phyloP scores from a whole-genome alignment of 345 rosid genomes.

The Hibiscus tridactylites region DNA sequence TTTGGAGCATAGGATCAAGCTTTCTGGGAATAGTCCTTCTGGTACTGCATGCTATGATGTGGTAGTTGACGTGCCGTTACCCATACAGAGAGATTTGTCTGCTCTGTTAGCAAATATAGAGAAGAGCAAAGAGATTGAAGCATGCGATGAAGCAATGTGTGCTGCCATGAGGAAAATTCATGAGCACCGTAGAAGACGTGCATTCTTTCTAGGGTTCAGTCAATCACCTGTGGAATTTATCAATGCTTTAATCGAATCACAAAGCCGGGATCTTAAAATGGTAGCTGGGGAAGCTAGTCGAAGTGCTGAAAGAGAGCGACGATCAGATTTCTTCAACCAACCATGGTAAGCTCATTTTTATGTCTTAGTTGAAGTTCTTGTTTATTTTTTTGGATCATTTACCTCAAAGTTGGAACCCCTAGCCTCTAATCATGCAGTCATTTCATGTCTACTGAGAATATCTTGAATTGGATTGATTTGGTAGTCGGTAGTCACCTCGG shows the following conservation, averaged over 20 bases:
- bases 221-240: no score
- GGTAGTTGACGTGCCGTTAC: constrained; percentile 83
- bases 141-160: constrained; percentile 58
- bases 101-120: constrained; percentile 81
- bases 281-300: constrained; percentile 85
- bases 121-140: constrained; percentile 92
- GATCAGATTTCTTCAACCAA: constrained; percentile 84
- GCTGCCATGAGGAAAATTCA: no score
- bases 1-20: constrained; percentile 85
- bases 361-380: not conserved
- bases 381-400: not conserved
- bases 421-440: not conserved
- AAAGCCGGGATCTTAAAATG: constrained; percentile 80
- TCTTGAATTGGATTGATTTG: not conserved
- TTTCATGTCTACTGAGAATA: not conserved
- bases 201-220: no score
- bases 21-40: constrained; percentile 72
- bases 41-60: constrained; percentile 95
- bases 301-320: constrained; percentile 80
- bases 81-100: constrained; percentile 86
- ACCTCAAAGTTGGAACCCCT: not conserved
- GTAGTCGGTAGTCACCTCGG: not conserved
- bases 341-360: constrained; percentile 59
- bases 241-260: constrained; percentile 59
- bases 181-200: no score